These are phyloP conservation scores for Xylaria sp. DNA, from an alignment of 2,329 filamentous ascomycete genomes.

Conservation along the genomic window DNA sequence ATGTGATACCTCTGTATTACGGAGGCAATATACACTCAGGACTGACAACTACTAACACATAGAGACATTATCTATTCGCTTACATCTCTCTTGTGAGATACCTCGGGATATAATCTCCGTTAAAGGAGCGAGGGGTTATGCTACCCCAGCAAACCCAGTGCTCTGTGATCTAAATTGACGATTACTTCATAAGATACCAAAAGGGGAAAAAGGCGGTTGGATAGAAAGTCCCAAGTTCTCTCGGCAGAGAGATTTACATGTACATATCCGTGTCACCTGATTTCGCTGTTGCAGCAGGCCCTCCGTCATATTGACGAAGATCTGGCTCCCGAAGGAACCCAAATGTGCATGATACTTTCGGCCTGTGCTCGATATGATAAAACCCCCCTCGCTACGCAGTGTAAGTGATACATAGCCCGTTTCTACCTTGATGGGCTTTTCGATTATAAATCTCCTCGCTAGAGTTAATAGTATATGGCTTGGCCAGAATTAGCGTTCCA, in stretches of 20 bases:
- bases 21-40: too few species aligned
- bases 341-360: background rate
- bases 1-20: too few species aligned
- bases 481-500: background rate
- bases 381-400: background rate
- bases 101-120: background rate
- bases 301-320: constrained; percentile 2
- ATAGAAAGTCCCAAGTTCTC: background rate
- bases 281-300: background rate
- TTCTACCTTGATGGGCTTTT: background rate
- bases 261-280: background rate
- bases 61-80: too few species aligned
- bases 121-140: background rate
- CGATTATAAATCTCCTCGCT: background rate
- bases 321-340: background rate
- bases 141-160: background rate
- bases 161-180: background rate
- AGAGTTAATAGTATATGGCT: background rate
- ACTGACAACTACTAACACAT: too few species aligned
- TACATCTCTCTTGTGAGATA: too few species aligned
- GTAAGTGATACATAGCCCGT: background rate
- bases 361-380: background rate
- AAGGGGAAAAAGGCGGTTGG: background rate
- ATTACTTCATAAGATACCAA: background rate
- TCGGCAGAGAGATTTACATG: background rate